Conservation (phyloP, 768 basidiomycete genomes). For the Boletus rubroflammeus region DNA sequence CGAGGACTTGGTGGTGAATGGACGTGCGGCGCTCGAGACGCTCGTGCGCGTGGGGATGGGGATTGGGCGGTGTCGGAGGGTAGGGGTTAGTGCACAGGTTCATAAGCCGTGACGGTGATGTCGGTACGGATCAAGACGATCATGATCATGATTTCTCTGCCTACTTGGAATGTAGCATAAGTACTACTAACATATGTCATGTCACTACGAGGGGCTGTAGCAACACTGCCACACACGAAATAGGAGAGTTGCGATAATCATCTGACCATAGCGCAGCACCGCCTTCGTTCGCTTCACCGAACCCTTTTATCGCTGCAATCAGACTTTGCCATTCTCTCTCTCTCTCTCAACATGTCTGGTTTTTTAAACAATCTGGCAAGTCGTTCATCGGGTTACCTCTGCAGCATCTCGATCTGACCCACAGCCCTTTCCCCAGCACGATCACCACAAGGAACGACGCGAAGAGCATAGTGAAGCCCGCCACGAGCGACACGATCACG, state of each 20-base stretch:
- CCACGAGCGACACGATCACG: conserved; percentile 3
- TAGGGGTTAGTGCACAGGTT: not conserved
- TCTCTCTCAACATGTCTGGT: conserved; percentile 13
- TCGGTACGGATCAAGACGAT: not conserved
- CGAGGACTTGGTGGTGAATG: conserved; percentile 82
- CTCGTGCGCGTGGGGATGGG: conserved; percentile 87
- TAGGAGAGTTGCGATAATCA: conserved; percentile 1
- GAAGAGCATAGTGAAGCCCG: conserved; percentile 10
- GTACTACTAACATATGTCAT: too few species aligned
- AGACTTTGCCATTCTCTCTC: too few species aligned
- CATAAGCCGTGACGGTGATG: conserved; percentile 1
- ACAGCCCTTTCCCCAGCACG: not conserved
- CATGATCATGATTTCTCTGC: too few species aligned
- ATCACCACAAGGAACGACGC: conserved; percentile 4
- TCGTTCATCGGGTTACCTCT: not conserved
- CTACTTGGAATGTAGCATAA: not conserved
- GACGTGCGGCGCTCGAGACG: conserved; percentile 83
- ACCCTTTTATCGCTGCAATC: conserved; percentile 3
- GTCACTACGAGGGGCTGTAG: not conserved
- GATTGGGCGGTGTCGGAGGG: conserved; percentile 48
- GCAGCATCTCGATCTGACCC: not conserved
- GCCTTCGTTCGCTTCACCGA: not conserved
- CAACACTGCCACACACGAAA: not conserved
- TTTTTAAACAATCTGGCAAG: conserved; percentile 1
- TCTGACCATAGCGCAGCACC: too few species aligned